These are phyloP conservation scores for Lyophyllum semitale DNA, from an alignment of 768 basidiomycete genomes.

Conservation along the genomic window DNA sequence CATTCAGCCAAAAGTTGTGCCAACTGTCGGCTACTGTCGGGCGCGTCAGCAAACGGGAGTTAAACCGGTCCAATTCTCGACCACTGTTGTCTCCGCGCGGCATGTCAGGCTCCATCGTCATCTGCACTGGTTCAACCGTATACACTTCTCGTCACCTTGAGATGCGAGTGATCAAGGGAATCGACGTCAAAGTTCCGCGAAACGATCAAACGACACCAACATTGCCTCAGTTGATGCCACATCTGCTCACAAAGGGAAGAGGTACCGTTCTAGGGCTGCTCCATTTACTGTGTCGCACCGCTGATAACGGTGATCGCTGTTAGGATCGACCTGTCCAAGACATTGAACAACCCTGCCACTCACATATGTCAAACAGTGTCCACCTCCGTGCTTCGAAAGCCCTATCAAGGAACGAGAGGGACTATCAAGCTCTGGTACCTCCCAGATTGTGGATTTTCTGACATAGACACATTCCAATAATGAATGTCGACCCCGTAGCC, in stretches of 20 bases:
- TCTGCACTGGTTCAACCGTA: too few species aligned
- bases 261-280: too few species aligned
- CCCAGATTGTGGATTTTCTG: not conserved
- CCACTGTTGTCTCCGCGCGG: not conserved
- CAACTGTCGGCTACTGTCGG: not conserved
- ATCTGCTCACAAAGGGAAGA: too few species aligned
- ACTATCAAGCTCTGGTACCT: not conserved
- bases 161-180: not conserved
- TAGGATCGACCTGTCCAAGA: conserved; percentile 2
- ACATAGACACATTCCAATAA: not conserved
- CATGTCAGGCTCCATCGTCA: not conserved
- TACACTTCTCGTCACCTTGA: not conserved
- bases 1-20: not conserved
- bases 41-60: conserved; percentile 3
- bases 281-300: too few species aligned
- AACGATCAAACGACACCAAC: too few species aligned
- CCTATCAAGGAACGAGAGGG: conserved; percentile 14
- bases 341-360: conserved; percentile 7
- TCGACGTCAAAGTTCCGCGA: too few species aligned
- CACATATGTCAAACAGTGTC: conserved; percentile 12
- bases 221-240: too few species aligned
- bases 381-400: conserved; percentile 2
- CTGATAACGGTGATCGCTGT: conserved; percentile 11
- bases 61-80: not conserved
- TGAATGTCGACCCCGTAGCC: not conserved